Conservation (phyloP, 1,139 yeast species). For the Casaregolazyma suthepensis region DNA sequence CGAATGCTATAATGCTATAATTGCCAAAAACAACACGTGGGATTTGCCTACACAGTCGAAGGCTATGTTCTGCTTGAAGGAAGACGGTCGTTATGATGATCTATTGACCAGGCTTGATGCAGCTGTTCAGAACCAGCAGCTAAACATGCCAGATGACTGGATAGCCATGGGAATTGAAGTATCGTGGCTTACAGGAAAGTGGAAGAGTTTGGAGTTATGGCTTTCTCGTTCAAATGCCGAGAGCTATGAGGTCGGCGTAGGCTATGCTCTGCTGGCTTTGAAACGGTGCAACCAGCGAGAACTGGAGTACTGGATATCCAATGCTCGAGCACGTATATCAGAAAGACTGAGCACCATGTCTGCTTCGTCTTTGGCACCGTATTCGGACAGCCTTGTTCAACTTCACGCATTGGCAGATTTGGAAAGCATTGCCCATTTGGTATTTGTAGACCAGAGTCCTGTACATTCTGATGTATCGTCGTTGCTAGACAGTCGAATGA, state of each 20-base stretch:
- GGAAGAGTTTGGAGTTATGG: constrained; percentile 55
- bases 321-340: constrained; percentile 54
- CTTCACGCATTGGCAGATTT: constrained; percentile 72
- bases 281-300: constrained; percentile 30
- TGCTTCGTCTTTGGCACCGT: constrained; percentile 58
- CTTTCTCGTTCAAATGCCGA: constrained; percentile 25
- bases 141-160: constrained; percentile 17
- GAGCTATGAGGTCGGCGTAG: constrained; percentile 58
- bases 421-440: constrained; percentile 29
- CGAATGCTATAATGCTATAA: constrained; percentile 71
- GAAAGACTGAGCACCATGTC: constrained; percentile 53
- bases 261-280: constrained; percentile 50
- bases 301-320: constrained; percentile 40
- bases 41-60: constrained; percentile 36
- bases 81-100: constrained; percentile 53
- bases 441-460: constrained; percentile 17
- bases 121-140: not conserved
- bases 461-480: constrained; percentile 23
- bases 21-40: constrained; percentile 37
- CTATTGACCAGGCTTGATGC: constrained; percentile 30
- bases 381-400: constrained; percentile 50
- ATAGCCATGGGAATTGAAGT: constrained; percentile 68
- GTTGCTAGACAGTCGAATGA: constrained; percentile 30
- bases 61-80: constrained; percentile 48
- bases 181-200: constrained; percentile 59